Evolutionary conservation across 495 filamentous ascomycete genomes (phyloP), one percentile per base, ranked within the genome.

Genomic region (Penicillium steckii): DNA sequence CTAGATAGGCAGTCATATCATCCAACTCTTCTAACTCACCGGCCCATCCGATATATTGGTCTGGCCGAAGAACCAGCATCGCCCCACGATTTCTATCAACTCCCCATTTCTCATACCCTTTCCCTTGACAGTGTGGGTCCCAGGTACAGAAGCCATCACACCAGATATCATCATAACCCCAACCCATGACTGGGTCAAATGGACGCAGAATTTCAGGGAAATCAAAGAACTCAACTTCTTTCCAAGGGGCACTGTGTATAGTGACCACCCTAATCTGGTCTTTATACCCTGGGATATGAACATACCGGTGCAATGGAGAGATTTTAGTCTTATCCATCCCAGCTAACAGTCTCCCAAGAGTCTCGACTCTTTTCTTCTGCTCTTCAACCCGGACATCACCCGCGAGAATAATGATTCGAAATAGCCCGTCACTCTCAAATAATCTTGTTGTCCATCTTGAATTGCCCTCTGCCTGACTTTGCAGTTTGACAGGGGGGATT

Each of bases 161-260:
- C 70, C 79, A 88, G 3, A 88, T 77, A 54, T 83, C 84, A 15
- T 74, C 68, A 59, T 87, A 88, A 33, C 82, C 80, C 77, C 80
- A 86, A 0, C 84, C 85, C 4, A 58, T 58, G 8, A 72, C 59
- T 26, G 73, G 54, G 32, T 80, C 72, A 19, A 77, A 83, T 0
- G 80, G 80, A 50, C 77, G 80, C 45, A 85, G 64, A 5, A 81
- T 61, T 4, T 80, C 74, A 0, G 81, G 83, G 27, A 88, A 80
- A 41, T 85, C 79, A 18, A 79, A 63, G 26, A 86, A 67, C 50
- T 85, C 79, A 0, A 73, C 68, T 4, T 80, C 67, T 0, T 50
- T 65, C 43, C 82, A 66, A 23, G 72, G 72, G 1, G 76, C 70
- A 17, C 76, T 75, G 50, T 88, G 85, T 5, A 86, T 69, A 3